A percentile compares a stretch with the other conserved stretches of the same genome.
Evolutionary conservation across 176 grass and related monocot genomes (phyloP).

Genomic region (Carex scoparia): DNA sequence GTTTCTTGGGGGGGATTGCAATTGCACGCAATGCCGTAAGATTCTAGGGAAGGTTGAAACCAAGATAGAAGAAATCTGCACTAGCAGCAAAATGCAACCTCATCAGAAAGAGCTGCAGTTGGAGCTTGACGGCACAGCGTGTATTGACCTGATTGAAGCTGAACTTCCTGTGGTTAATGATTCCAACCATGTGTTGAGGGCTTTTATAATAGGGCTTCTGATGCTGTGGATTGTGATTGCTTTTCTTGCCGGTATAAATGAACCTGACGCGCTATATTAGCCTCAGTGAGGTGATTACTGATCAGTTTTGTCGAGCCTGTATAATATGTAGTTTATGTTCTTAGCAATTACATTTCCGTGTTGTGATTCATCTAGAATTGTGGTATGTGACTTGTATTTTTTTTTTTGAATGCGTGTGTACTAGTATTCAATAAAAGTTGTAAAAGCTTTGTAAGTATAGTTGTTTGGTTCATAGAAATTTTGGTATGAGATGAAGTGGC

Average conservation of each 20-base stretch:
- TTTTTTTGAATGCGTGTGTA: not conserved
- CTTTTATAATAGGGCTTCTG: conserved; percentile 56
- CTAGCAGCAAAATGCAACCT: conserved; percentile 32
- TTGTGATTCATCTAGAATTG: not conserved
- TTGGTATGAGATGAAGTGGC: not conserved
- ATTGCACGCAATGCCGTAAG: conserved; percentile 55
- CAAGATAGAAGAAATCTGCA: conserved; percentile 23
- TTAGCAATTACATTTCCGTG: not conserved
- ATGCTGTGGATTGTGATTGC: conserved; percentile 71
- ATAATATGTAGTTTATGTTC: not conserved
- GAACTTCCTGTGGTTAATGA: conserved; percentile 40
- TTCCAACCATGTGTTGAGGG: conserved; percentile 58
- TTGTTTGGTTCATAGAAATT: not conserved
- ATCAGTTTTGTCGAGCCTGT: not conserved
- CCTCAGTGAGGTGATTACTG: not conserved
- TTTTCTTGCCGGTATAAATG: conserved; percentile 71
- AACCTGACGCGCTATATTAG: conserved; percentile 29
- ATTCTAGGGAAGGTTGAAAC: conserved; percentile 24
- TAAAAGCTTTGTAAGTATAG: not conserved
- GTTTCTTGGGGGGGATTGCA: conserved; percentile 75
- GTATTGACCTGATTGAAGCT: not conserved
- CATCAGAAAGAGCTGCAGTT: conserved; percentile 2
- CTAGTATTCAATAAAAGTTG: not conserved
- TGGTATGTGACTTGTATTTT: not conserved
- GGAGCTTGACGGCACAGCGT: not conserved